Evolutionary conservation across 1,139 yeast species (phyloP).

Genomic region (Hyphopichia fennica): DNA sequence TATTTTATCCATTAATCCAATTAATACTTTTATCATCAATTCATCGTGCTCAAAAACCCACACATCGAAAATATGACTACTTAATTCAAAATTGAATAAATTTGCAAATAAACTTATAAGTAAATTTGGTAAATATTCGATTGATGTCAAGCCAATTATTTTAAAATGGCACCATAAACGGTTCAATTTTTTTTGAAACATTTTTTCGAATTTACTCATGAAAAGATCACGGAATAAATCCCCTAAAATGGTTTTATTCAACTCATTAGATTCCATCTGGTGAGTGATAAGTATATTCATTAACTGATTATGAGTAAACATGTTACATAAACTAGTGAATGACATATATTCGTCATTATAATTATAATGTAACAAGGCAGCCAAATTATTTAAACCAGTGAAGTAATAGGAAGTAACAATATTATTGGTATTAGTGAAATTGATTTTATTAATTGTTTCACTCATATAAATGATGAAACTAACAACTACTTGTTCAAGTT

Average conservation of each 20-base stretch:
- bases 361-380: constrained; percentile 42
- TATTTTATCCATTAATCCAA: constrained; percentile 48
- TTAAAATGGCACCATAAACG: constrained; percentile 52
- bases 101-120: constrained; percentile 20
- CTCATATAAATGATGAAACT: constrained; percentile 21
- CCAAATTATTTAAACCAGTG: constrained; percentile 30
- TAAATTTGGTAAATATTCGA: constrained; percentile 25
- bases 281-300: constrained; percentile 1
- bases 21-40: constrained; percentile 45
- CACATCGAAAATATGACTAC: constrained; percentile 48
- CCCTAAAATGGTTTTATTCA: constrained; percentile 5
- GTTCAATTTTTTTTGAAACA: constrained; percentile 44
- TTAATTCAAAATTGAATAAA: constrained; percentile 24
- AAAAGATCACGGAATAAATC: constrained; percentile 15
- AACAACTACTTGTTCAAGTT: constrained; percentile 26
- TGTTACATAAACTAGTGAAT: constrained; percentile 44
- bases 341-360: constrained; percentile 37
- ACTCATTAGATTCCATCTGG: constrained; percentile 3
- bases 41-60: constrained; percentile 62
- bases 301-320: constrained; percentile 35
- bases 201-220: constrained; percentile 44
- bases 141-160: constrained; percentile 31
- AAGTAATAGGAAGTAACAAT: constrained; percentile 16
- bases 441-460: constrained; percentile 13
- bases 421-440: constrained; percentile 6